These are phyloP conservation scores for Dissophora ornata DNA, from an alignment of 192 early-diverging fungal species.

Conservation along the genomic window DNA sequence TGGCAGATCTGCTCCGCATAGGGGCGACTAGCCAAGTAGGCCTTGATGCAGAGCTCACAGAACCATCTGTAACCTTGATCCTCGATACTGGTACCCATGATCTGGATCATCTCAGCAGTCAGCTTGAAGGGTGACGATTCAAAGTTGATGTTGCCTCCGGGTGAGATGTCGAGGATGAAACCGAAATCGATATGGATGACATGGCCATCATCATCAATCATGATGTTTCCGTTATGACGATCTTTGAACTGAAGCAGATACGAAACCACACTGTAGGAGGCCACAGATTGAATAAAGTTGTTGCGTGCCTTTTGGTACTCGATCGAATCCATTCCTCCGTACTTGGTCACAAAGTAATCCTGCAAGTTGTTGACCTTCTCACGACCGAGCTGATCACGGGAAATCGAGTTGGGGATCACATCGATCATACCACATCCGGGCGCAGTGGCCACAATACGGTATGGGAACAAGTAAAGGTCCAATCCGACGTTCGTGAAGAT, in stretches of 20 bases:
- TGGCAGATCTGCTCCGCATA: conserved; percentile 93
- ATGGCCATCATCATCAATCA: conserved; percentile 97
- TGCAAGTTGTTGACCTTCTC: conserved; percentile 98
- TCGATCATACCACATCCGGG: conserved; percentile 99
- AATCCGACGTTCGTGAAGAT: conserved; percentile 91
- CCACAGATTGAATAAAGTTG: conserved; percentile 95
- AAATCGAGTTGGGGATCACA: conserved; percentile 96
- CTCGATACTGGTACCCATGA: conserved; percentile 91
- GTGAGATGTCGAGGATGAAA: conserved; percentile 98
- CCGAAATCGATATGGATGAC: conserved; percentile 99
- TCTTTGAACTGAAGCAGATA: conserved; percentile 99
- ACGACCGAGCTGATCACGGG: conserved; percentile 96
- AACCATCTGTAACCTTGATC: conserved; percentile 89
- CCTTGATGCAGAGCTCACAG: conserved; percentile 90
- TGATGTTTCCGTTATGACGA: conserved; percentile 99
- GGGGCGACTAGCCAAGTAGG: conserved; percentile 90
- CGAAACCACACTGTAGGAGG: conserved; percentile 94
- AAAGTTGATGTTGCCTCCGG: conserved; percentile 92
- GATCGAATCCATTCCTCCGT: conserved; percentile 90
- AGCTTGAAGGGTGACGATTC: conserved; percentile 98
- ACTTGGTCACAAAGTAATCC: conserved; percentile 95
- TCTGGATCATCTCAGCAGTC: conserved; percentile 95
- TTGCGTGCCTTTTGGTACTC: conserved; percentile 84
- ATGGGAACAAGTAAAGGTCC: conserved; percentile 97
- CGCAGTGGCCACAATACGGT: conserved; percentile 96